These are phyloP conservation scores for Candida anglica DNA, from an alignment of 805 yeast genomes.

Conservation along the genomic window DNA sequence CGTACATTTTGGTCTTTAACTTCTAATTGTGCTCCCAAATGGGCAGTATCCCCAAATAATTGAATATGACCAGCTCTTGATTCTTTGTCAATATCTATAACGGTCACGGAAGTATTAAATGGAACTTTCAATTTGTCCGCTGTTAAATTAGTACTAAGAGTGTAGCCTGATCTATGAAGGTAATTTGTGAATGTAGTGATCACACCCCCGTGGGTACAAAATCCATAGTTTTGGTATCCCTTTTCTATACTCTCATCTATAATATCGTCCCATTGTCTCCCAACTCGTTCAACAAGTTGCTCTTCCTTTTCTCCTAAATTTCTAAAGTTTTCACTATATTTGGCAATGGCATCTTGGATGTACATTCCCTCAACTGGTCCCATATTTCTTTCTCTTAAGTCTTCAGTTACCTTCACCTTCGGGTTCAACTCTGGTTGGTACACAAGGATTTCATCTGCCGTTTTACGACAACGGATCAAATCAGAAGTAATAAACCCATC, in stretches of 20 bases:
- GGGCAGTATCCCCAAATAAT: constrained; percentile 63
- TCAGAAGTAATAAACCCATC: constrained; percentile 53
- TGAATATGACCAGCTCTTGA: constrained; percentile 41
- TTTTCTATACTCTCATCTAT: constrained; percentile 32
- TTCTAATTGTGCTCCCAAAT: constrained; percentile 54
- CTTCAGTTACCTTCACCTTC: constrained; percentile 28
- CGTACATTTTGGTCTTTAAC: constrained; percentile 29
- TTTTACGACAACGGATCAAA: constrained; percentile 56
- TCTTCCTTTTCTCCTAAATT: constrained; percentile 61
- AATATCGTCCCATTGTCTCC: constrained; percentile 39
- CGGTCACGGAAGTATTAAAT: constrained; percentile 70
- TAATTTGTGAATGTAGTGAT: constrained; percentile 57
- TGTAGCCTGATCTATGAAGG: constrained; percentile 37
- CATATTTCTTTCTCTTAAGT: constrained; percentile 71
- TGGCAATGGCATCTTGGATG: constrained; percentile 58
- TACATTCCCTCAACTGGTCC: constrained; percentile 75
- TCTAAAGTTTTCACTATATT: constrained; percentile 55
- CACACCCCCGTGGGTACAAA: constrained; percentile 82
- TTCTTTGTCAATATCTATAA: constrained; percentile 51
- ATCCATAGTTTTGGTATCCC: constrained; percentile 45
- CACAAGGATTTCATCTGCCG: constrained; percentile 42
- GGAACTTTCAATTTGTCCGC: constrained; percentile 52
- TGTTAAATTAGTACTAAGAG: constrained; percentile 33
- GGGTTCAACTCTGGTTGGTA: constrained; percentile 10
- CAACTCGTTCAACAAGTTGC: constrained; percentile 47